These are phyloP conservation scores for Paspalum vaginatum DNA, from an alignment of 176 grass and related monocot genomes.

Conservation along the genomic window DNA sequence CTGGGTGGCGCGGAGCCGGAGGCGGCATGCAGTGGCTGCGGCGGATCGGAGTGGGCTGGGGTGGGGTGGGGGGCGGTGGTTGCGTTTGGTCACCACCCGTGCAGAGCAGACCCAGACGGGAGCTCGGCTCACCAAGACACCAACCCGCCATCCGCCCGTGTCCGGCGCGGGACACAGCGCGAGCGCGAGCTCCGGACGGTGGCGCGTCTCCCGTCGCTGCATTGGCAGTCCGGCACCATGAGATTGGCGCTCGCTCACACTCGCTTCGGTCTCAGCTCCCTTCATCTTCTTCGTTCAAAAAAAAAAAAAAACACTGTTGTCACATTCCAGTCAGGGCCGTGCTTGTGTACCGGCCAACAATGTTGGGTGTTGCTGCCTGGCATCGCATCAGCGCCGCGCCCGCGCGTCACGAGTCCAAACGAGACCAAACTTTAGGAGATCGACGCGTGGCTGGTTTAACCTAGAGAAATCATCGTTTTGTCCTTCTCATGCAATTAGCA, in stretches of 20 bases:
- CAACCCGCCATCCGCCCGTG: no score
- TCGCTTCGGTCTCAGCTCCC: no score
- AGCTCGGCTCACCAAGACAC: no score
- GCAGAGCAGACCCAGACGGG: background rate
- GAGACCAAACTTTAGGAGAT: background rate
- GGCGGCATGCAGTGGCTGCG: conserved; percentile 5
- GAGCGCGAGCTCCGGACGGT: no score
- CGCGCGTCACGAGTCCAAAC: background rate
- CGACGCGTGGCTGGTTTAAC: background rate
- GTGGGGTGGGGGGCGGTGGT: background rate
- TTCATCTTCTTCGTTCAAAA: no score
- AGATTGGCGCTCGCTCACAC: no score
- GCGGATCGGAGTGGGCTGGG: no score
- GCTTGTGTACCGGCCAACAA: background rate
- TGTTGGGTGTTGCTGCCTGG: background rate
- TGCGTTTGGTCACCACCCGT: conserved; percentile 29
- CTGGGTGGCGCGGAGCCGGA: background rate
- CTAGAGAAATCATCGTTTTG: background rate
- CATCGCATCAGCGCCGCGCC: no score
- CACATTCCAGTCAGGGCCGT: background rate
- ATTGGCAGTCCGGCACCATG: no score
- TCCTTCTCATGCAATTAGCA: background rate
- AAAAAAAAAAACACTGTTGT: no score
- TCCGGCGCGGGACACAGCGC: no score
- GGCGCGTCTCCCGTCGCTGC: no score